A percentile compares a stretch with the other conserved stretches of the same genome.
Evolutionary conservation across 352 stramenopile species (phyloP).

Genomic region (Phytophthora ohioensis): DNA sequence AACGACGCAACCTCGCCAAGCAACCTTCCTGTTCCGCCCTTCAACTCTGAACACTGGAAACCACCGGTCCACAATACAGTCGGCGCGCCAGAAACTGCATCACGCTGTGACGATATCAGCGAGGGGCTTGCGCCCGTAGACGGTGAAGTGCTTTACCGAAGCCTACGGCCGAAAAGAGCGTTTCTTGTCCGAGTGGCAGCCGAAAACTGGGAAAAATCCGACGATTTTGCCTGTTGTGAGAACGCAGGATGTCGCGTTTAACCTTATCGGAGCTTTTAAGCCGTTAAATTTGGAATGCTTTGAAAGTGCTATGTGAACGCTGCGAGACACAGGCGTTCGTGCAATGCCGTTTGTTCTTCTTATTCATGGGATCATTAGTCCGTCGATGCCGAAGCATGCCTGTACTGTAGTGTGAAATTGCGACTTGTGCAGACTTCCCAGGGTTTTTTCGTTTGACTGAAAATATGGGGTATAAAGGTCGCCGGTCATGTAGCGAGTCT

Average conservation of each 20-base stretch:
- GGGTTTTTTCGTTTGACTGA: not conserved
- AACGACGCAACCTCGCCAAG: constrained; percentile 12
- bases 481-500: no score
- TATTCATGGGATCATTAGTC: not conserved
- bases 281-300: constrained; percentile 5
- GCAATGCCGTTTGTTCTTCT: not conserved
- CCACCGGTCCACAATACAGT: constrained; percentile 9
- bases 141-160: not conserved
- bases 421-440: no score
- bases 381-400: constrained; percentile 13
- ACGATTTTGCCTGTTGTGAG: not conserved
- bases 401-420: not conserved
- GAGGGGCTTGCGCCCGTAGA: not conserved
- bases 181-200: constrained; percentile 24
- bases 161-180: constrained; percentile 28
- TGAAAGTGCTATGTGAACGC: constrained; percentile 1
- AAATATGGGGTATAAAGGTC: not conserved
- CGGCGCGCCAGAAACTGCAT: constrained; percentile 33
- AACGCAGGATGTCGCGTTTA: not conserved
- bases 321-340: not conserved
- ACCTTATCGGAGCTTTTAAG: not conserved
- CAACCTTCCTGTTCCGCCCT: constrained; percentile 25
- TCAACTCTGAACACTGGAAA: constrained; percentile 33
- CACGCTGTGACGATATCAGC: constrained; percentile 25
- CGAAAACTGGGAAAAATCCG: constrained; percentile 27